These are phyloP conservation scores for Helminthosporium solani DNA, from an alignment of 2,329 filamentous ascomycete species.

Conservation along the genomic window DNA sequence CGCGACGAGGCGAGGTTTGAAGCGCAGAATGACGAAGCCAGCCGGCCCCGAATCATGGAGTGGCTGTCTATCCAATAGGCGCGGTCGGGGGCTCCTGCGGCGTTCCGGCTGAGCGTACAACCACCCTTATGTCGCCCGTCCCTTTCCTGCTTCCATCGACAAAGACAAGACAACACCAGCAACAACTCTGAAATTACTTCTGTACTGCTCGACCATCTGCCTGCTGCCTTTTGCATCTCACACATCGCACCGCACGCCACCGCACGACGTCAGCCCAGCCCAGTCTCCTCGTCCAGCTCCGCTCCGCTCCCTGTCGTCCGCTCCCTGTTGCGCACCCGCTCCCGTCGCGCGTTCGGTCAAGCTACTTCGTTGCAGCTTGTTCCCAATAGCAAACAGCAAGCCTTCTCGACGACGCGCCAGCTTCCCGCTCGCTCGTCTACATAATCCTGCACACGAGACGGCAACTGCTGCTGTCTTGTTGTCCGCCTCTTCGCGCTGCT, in stretches of 20 bases:
- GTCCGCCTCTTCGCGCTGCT: constrained; percentile 12
- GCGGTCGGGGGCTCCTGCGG: constrained; percentile 3
- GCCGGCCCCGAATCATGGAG: neutral
- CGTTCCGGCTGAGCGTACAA: constrained; percentile 6
- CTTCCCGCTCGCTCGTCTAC: constrained; percentile 13
- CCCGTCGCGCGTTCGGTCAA: constrained; percentile 24
- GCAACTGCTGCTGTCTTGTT: constrained; percentile 22
- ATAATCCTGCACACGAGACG: constrained; percentile 20
- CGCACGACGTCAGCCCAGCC: no score
- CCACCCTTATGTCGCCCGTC: constrained; percentile 8
- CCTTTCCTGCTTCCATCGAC: constrained; percentile 1
- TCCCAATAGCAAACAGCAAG: constrained; percentile 18
- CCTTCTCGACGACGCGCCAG: constrained; percentile 17
- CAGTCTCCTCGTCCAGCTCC: no score
- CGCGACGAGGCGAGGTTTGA: neutral
- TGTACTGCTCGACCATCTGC: neutral
- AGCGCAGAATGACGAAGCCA: neutral
- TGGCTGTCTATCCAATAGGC: neutral
- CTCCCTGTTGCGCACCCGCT: no score
- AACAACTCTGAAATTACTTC: neutral
- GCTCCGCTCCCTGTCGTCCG: constrained; percentile 16
- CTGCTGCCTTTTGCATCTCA: neutral
- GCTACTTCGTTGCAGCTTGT: constrained; percentile 36
- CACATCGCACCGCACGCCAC: no score
- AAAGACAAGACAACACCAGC: neutral